phyloP scores from a whole-genome alignment of 2,329 filamentous ascomycete species.

The Penicillium italicum region DNA sequence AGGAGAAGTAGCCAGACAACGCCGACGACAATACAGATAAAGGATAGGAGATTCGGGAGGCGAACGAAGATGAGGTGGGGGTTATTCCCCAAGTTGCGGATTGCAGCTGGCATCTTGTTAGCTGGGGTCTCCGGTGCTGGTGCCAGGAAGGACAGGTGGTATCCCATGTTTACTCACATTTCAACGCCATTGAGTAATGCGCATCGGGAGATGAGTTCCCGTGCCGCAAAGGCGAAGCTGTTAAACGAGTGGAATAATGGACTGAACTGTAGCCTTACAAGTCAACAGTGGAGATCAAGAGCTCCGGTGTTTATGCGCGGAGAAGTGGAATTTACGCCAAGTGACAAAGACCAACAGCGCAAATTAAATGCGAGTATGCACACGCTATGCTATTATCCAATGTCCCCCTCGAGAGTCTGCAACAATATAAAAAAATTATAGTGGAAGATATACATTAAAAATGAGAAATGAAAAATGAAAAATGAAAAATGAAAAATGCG shows the following conservation, averaged over 20 bases:
- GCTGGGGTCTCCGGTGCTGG: not conserved
- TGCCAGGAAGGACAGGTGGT: slow-evolving; percentile 1
- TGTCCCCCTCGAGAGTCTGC: slow-evolving; percentile 1
- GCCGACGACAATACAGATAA: slow-evolving; percentile 78
- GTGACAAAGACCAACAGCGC: slow-evolving; percentile 32
- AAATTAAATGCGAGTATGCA: slow-evolving; percentile 21
- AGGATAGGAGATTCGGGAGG: slow-evolving; percentile 81
- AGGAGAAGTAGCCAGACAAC: slow-evolving; percentile 86
- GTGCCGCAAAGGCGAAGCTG: slow-evolving; percentile 14
- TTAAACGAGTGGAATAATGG: slow-evolving; percentile 8
- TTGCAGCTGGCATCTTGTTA: slow-evolving; percentile 31
- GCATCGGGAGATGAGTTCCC: slow-evolving; percentile 27
- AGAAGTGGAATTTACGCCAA: slow-evolving; percentile 32
- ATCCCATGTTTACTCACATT: slow-evolving; percentile 32
- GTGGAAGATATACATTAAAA: slow-evolving; percentile 35
- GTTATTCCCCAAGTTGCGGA: slow-evolving; percentile 65
- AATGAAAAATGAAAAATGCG: slow-evolving; percentile 15
- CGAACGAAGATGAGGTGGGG: slow-evolving; percentile 68
- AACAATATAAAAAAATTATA: slow-evolving; percentile 15
- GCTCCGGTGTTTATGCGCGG: slow-evolving; percentile 18
- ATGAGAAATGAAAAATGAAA: slow-evolving; percentile 17
- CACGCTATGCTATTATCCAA: slow-evolving; percentile 22
- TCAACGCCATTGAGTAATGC: slow-evolving; percentile 37
- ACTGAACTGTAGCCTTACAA: slow-evolving; percentile 5
- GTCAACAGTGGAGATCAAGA: slow-evolving; percentile 15